Evolutionary conservation across 805 yeast species (phyloP).

Genomic region (Candida rishiriensis): DNA sequence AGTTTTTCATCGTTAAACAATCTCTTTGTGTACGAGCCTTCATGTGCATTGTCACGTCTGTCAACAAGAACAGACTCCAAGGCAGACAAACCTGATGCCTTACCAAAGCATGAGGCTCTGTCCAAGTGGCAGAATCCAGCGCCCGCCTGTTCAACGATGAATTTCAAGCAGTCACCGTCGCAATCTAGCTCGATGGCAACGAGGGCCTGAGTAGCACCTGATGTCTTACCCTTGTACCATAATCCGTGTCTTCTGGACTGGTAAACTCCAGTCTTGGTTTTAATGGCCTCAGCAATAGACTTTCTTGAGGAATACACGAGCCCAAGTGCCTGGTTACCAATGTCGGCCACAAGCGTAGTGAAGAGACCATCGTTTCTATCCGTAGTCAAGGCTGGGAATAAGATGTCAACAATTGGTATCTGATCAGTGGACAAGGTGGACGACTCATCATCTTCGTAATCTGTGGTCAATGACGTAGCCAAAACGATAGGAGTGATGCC

Average conservation of each 20-base stretch:
- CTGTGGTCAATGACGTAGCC: constrained; percentile 29
- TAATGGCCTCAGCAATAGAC: constrained; percentile 77
- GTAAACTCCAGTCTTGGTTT: constrained; percentile 82
- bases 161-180: constrained; percentile 86
- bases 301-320: constrained; percentile 85
- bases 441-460: constrained; percentile 19
- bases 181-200: constrained; percentile 72
- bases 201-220: constrained; percentile 90
- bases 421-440: constrained; percentile 26
- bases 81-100: constrained; percentile 57
- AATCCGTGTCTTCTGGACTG: constrained; percentile 89
- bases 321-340: constrained; percentile 71
- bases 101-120: constrained; percentile 77
- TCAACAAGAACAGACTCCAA: constrained; percentile 63
- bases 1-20: constrained; percentile 73
- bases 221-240: constrained; percentile 94
- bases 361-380: constrained; percentile 85
- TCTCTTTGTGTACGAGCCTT: constrained; percentile 91
- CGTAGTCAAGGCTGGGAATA: constrained; percentile 54
- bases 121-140: constrained; percentile 91
- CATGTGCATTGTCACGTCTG: constrained; percentile 70
- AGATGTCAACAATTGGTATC: constrained; percentile 30
- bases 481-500: constrained; percentile 36
- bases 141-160: constrained; percentile 80
- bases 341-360: constrained; percentile 77